Evolutionary conservation across 2,329 filamentous ascomycete genomes (phyloP), one percentile per base, ranked within the genome.

Genomic region (Lanzia echinophila): DNA sequence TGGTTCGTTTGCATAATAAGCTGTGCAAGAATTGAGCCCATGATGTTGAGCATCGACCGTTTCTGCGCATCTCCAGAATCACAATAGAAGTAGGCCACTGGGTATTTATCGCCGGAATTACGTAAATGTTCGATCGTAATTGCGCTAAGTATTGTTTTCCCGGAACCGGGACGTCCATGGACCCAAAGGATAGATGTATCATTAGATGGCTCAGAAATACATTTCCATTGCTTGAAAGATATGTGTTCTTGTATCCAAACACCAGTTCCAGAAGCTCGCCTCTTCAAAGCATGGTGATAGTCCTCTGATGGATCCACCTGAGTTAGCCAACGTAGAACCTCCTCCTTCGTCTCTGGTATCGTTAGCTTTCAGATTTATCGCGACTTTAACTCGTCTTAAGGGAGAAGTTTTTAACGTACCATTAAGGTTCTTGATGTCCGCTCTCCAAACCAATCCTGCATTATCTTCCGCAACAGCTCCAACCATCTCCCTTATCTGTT

Each of bases 1-100:
- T 34, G 6, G 12, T 34, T 15, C 34, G 41, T 47, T 4, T 36
- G 24, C 15, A 19, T 32, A 13, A 53, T 47, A 11, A 53, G 20
- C 15, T 53, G 50, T 33, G 50, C 50, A 11, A 53, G 42, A 17
- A 53, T 34, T 6, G 50, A 48, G 8, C 50, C 43, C 7, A 53
- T 39, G 8, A 53, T 53, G 4, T 53, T 41, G 11, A 47, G 17
- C 2, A 43, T 48, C 36, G 43, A 17, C n/a, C 11, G 39, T 31
- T 42, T 53, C 32, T 38, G 19, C 10, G 4, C 6, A 28, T 53
- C 50, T 2, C 43, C 50, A 2, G 28, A 48, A 41, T 53, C 38
- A 13, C 50, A 53, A 3, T 53, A 53, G 20, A 53, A 53, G 13
- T 41, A 53, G 15, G 44, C 50, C 6, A 53, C 36, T 8, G 15